Evolutionary conservation across 768 basidiomycete species (phyloP).

Genomic region (Suillus hirtellus): DNA sequence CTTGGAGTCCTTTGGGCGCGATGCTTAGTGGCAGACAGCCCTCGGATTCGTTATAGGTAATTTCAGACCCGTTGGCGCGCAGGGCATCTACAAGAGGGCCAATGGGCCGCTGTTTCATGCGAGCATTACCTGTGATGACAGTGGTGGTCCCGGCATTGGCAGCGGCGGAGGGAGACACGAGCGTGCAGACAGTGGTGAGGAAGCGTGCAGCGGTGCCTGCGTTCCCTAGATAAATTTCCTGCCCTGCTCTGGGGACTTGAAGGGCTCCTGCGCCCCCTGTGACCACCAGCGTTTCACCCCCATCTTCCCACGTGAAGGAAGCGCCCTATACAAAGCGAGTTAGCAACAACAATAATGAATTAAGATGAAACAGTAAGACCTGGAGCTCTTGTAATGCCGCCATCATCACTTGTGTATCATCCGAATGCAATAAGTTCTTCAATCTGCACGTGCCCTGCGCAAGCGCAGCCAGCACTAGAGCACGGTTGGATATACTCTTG

Average conservation of each 20-base stretch:
- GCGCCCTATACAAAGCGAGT: constrained; percentile 62
- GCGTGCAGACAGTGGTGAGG: constrained; percentile 93
- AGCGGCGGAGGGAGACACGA: constrained; percentile 57
- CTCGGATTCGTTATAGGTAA: constrained; percentile 74
- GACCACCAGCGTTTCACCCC: constrained; percentile 93
- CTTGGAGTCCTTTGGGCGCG: constrained; percentile 77
- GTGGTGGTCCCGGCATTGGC: constrained; percentile 51
- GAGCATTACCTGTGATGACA: constrained; percentile 92
- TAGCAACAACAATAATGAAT: constrained; percentile 3
- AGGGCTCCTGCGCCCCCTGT: constrained; percentile 83
- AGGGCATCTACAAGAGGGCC: constrained; percentile 94
- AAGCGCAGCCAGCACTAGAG: constrained; percentile 89
- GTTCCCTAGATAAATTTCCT: constrained; percentile 93
- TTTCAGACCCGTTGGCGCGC: constrained; percentile 71
- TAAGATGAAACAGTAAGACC: constrained; percentile 39
- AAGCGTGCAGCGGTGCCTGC: constrained; percentile 98
- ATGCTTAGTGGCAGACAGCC: constrained; percentile 92
- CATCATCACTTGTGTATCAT: constrained; percentile 99
- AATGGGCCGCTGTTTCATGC: constrained; percentile 98
- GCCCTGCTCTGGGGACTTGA: constrained; percentile 72
- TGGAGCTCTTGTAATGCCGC: constrained; percentile 84
- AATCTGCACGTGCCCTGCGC: constrained; percentile 86
- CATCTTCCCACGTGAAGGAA: constrained; percentile 92
- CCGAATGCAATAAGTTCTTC: constrained; percentile 91
- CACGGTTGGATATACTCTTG: constrained; percentile 95